Evolutionary conservation across 257 asterid species (phyloP), one percentile per base, ranked within the genome.

Genomic region (Gardenia jasminoides): DNA sequence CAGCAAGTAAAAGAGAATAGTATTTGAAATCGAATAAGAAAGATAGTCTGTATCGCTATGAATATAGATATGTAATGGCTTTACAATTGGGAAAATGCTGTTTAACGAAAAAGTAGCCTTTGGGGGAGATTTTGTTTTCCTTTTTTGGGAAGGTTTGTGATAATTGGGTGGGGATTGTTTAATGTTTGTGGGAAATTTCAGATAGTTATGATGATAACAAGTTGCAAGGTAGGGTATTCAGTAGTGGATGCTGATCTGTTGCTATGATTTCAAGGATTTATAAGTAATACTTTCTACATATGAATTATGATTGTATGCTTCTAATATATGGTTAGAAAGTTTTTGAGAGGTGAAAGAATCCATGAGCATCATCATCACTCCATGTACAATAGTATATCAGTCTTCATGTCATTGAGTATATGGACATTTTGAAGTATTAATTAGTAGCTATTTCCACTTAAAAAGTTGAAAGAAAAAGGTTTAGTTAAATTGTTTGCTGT

Each of bases 191-290:
- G 69, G 74, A 26, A 56, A 50, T 67, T 58, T 79, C 36, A 26
- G n/a, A 72, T 73, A 54, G 50, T 20, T 26, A 76, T 73, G 75
- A 81, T 83, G 70, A 67, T 79, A 5, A 72, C 65, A 62, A 70
- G 71, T 62, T 66, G 64, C 7, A 69, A 75, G 72, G 61, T 12
- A 61, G 43, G 48, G 76, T 12, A 39, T 72, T 65, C 58, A 43
- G 66, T 48, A 70, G 84, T 80, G 83, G 88, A 77, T 67, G 67
- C 41, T 85, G 69, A 78, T 74, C 64, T 64, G 72, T 82, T 47
- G 80, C 36, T 76, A 66, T 61, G 69, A 73, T 80, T 80, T 41
- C 54, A 20, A 70, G 73, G 69, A 72, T 76, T 79, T 66, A 36
- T 47, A 56, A 39, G 7, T 24, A 59, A 54, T 74, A 56, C 72